Percentiles rank a stretch among this genome's conserved stretches.
Evolutionary conservation across 2,329 filamentous ascomycete genomes (phyloP).

Genomic region (Mycocentrospora acerina): DNA sequence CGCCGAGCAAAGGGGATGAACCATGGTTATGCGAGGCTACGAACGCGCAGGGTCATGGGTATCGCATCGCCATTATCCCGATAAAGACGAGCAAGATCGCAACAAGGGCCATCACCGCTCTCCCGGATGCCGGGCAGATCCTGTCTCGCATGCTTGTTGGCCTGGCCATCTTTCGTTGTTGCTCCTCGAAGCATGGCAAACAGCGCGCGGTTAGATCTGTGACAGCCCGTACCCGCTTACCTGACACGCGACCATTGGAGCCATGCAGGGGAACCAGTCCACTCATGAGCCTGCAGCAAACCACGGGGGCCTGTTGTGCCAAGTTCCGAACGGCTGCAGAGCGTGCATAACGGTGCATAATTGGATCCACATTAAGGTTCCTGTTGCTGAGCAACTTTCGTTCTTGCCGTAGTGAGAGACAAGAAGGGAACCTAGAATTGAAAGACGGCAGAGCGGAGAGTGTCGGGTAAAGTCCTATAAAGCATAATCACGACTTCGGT

Average conservation of each 20-base stretch:
- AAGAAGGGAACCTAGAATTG: no score
- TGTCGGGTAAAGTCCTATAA: no score
- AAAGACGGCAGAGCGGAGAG: no score
- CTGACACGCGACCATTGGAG: no score
- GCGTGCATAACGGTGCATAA: no score
- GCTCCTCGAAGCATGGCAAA: constrained; percentile 7
- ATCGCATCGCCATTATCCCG: constrained; percentile 1
- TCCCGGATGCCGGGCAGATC: constrained; percentile 17
- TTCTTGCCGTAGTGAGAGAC: no score
- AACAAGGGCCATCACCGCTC: constrained; percentile 10
- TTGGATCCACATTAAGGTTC: no score
- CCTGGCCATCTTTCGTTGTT: background rate
- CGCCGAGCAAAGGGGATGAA: constrained; percentile 6
- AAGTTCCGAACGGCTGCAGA: no score
- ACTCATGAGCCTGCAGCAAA: no score
- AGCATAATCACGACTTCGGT: constrained; percentile 3
- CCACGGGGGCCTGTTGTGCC: no score
- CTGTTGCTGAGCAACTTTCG: no score
- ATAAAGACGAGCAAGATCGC: constrained; percentile 6
- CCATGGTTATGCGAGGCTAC: constrained; percentile 1
- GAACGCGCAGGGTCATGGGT: background rate
- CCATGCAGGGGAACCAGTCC: no score
- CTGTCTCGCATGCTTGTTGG: constrained; percentile 6
- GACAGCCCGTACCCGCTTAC: constrained; percentile 8
- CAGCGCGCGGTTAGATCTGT: constrained; percentile 23